Base-by-base conservation (phyloP, 2,329 filamentous ascomycete species). In the Fusarium palustre region DNA sequence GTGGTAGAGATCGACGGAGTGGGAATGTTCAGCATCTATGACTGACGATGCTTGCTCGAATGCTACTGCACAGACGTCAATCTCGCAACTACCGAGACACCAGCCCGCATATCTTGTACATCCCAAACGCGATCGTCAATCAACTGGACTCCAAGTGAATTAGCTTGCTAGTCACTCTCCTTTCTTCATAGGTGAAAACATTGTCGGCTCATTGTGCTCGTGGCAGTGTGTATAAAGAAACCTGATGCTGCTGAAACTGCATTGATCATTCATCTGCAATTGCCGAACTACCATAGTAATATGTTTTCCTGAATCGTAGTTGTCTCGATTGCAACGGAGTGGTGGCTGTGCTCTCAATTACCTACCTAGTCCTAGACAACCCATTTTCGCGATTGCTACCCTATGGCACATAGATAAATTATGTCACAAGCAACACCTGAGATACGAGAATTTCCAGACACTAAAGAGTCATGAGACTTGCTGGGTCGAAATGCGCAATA, bases 11-110 rank as follows among this genome's bases (percentile, higher is more conserved):
- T 46, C 25, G n/a, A 12, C 34, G 7, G 36, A 25, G 15, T 31
- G 22, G 15, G 24, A 25, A 25, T 25, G 31, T 8, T 55, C 33
- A 34, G 13, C 15, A 48, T 16, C 13, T n/a, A 24, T 48, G n/a
- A 18, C n/a, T 22, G 12, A 20, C 7, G 38, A 45, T 12, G 22
- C 30, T 34, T 55, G 16, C 31, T 34, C 8, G 24, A 24, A 49
- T 49, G 33, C 18, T 50, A 50, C 48, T 38, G 33, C 48, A 50
- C 33, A 50, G 48, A 50, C 48, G 36, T 36, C 24, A 6, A 12
- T 20, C 5, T 38, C 33, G 24, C 31, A 48, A 55, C 42, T 48
- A 55, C 39, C 52, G 52, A 55, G 52, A 55, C 31, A 38, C 25
- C 18, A 8, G 16, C 18, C 52, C 52, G 22, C 41, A 46, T 36